Percentiles rank a stretch among this genome's conserved stretches.
phyloP scores from a whole-genome alignment of 2,329 filamentous ascomycete genomes.

The Trichoderma simmonsii region DNA sequence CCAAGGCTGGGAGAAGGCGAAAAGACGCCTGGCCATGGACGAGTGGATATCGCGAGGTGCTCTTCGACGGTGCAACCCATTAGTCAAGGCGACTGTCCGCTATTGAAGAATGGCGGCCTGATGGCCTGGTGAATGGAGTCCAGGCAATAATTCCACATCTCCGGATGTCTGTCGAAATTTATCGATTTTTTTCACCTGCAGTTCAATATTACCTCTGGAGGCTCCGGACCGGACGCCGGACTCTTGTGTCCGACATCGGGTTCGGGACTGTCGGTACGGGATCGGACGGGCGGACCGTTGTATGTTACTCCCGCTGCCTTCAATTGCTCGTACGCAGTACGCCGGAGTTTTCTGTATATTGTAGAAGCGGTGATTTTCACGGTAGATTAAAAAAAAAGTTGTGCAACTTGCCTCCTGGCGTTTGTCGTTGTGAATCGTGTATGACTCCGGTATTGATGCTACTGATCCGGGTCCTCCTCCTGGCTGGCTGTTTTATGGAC shows the following conservation, averaged over 20 bases:
- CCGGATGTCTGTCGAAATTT: not conserved
- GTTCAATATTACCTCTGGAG: not conserved
- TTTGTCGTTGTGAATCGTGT: not conserved
- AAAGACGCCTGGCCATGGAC: not conserved
- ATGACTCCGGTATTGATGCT: not conserved
- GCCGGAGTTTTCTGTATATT: not conserved
- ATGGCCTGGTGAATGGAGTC: not conserved
- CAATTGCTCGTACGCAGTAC: not conserved
- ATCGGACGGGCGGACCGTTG: not conserved
- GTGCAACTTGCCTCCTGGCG: not conserved
- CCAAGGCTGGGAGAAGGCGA: not conserved
- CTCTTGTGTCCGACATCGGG: slow-evolving; percentile 2
- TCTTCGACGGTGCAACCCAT: not conserved
- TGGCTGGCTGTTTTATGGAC: not conserved
- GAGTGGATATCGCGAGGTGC: not conserved
- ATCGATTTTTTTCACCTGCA: not conserved
- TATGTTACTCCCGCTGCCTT: not conserved
- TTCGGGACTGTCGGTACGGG: slow-evolving; percentile 5
- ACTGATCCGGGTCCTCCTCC: not conserved
- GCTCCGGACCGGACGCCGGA: not conserved
- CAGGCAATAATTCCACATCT: not conserved
- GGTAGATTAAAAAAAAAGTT: not conserved
- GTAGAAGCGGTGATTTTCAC: not conserved
- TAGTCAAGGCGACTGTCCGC: not conserved
- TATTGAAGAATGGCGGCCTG: not conserved